These are phyloP conservation scores for Wickerhamiella kazuoi DNA, from an alignment of 805 yeast genomes.

Conservation along the genomic window DNA sequence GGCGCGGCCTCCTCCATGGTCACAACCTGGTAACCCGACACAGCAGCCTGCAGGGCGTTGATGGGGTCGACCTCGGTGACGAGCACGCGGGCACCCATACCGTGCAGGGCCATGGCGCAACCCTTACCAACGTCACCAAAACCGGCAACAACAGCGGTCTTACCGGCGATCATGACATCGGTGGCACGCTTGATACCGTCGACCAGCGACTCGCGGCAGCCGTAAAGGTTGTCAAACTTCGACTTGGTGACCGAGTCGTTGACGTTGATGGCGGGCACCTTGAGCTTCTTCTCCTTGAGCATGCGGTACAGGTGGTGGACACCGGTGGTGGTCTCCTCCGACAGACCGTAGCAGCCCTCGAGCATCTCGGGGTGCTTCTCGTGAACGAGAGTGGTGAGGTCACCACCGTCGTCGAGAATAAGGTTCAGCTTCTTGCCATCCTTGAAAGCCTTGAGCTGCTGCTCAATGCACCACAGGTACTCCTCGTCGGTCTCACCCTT, in stretches of 20 bases:
- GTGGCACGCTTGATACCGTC: conserved; percentile 99
- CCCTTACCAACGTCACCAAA: conserved; percentile 99
- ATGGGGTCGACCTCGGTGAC: conserved; percentile 97
- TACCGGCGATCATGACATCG: conserved; percentile 98
- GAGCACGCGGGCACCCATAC: conserved; percentile 98
- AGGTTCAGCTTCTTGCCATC: conserved; percentile 87
- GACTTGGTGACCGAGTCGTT: conserved; percentile 98
- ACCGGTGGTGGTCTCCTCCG: conserved; percentile 99
- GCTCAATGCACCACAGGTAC: conserved; percentile 98
- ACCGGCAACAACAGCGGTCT: conserved; percentile 97
- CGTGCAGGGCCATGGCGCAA: conserved; percentile 96
- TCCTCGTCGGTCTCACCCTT: conserved; percentile 99
- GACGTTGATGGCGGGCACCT: conserved; percentile 98
- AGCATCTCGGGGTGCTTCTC: conserved; percentile 96
- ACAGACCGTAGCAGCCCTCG: conserved; percentile 83
- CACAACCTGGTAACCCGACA: conserved; percentile 92
- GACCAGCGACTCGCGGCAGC: conserved; percentile 95
- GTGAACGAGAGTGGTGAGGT: conserved; percentile 89
- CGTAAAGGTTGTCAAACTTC: conserved; percentile 97
- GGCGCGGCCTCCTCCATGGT: conserved; percentile 89
- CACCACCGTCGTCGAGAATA: conserved; percentile 99
- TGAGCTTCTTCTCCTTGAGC: conserved; percentile 71
- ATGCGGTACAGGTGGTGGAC: conserved; percentile 97
- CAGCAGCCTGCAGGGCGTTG: conserved; percentile 98
- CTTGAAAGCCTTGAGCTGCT: conserved; percentile 95